These are phyloP conservation scores for Phytomonas sp. DNA, from an alignment of 208 protist genomes.

Conservation along the genomic window DNA sequence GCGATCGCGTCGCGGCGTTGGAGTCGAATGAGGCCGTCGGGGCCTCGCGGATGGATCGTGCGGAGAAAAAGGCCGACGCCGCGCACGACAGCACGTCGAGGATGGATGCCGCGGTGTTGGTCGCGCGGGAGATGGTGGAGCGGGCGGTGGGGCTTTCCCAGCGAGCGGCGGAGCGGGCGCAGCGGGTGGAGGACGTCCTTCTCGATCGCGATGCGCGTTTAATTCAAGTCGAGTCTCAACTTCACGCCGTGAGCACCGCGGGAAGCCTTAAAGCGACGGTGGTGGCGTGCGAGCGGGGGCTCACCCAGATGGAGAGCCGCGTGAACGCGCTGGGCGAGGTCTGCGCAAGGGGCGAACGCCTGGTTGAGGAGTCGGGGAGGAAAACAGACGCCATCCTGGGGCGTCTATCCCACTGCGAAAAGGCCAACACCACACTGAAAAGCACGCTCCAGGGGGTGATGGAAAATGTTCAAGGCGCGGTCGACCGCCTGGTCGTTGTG, in stretches of 20 bases:
- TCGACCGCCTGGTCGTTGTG: conserved; percentile 15
- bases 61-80: conserved; percentile 60
- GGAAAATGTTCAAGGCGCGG: conserved; percentile 13
- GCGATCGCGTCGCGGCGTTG: conserved; percentile 58
- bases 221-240: conserved; percentile 42
- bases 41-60: conserved; percentile 47
- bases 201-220: conserved; percentile 57
- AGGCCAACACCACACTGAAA: conserved; percentile 22
- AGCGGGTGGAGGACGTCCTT: conserved; percentile 46
- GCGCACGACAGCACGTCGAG: conserved; percentile 32
- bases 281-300: conserved; percentile 46
- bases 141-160: conserved; percentile 23
- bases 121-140: conserved; percentile 33
- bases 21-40: conserved; percentile 45
- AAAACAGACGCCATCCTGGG: neutral
- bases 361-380: conserved; percentile 12
- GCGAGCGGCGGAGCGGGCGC: conserved; percentile 34
- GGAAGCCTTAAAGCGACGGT: conserved; percentile 57
- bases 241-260: conserved; percentile 35
- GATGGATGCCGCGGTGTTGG: conserved; percentile 26
- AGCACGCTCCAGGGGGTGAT: conserved; percentile 13
- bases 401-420: neutral
- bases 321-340: conserved; percentile 39
- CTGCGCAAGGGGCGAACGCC: conserved; percentile 37
- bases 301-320: conserved; percentile 46